These are phyloP conservation scores for Russula olivacea DNA, from an alignment of 768 basidiomycete genomes.

Conservation along the genomic window DNA sequence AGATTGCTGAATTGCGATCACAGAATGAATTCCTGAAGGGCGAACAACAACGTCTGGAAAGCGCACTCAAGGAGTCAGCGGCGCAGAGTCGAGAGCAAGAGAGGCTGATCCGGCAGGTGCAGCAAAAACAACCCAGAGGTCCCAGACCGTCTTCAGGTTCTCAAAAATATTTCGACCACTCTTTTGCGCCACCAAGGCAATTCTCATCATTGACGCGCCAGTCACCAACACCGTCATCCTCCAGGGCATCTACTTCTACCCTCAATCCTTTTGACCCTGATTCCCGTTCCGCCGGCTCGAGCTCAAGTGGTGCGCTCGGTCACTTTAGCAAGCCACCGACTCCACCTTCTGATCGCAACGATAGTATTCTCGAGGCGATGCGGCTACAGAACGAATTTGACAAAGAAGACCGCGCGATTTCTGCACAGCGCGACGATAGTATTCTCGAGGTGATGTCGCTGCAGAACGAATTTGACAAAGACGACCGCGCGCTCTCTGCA, in stretches of 20 bases:
- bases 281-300: not conserved
- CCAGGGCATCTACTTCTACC: not conserved
- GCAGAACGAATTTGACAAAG: conserved; percentile 39
- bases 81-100: conserved; percentile 10
- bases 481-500: conserved; percentile 35
- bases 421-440: conserved; percentile 25
- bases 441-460: conserved; percentile 29
- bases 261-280: not conserved
- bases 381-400: conserved; percentile 38
- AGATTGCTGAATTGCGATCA: conserved; percentile 28
- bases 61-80: conserved; percentile 62
- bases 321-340: not conserved
- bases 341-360: conserved; percentile 20
- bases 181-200: not conserved
- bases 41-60: conserved; percentile 24
- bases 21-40: conserved; percentile 18
- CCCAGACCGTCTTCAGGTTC: not conserved
- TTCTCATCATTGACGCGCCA: not conserved
- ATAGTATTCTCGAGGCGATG: conserved; percentile 28
- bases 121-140: too few species aligned
- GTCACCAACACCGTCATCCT: not conserved
- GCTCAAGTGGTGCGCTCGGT: not conserved
- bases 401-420: conserved; percentile 37
- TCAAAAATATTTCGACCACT: not conserved
- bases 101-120: not conserved